A percentile compares a stretch with the other conserved stretches of the same genome.
Evolutionary conservation across 1,284 basidiomycete species (phyloP).

Genomic region (Trichosporon sp.): DNA sequence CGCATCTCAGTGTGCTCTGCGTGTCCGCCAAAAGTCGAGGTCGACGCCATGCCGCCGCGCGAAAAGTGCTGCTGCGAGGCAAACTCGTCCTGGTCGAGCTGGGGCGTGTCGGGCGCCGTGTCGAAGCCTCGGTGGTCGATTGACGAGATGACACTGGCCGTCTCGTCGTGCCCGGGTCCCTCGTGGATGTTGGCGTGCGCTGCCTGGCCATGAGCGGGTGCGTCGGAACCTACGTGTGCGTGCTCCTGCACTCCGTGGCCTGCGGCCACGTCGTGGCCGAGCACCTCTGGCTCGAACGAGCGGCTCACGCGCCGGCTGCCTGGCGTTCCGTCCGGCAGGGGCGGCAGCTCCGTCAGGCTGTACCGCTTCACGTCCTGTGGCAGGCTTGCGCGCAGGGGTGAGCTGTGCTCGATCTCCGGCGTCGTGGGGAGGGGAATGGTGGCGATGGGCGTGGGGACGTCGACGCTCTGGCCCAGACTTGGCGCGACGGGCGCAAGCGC

Average conservation of each 20-base stretch:
- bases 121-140: neutral
- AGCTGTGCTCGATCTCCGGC: neutral
- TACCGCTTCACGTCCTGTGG: neutral
- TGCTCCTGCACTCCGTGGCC: too few species aligned
- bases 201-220: too few species aligned
- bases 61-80: neutral
- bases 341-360: conserved; percentile 1
- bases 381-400: neutral
- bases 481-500: neutral
- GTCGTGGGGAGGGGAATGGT: neutral
- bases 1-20: neutral
- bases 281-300: too few species aligned
- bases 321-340: neutral
- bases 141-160: neutral
- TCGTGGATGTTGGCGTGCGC: too few species aligned
- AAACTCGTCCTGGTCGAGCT: conserved; percentile 2
- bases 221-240: too few species aligned
- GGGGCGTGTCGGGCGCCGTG: conserved; percentile 2
- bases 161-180: too few species aligned
- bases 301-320: neutral
- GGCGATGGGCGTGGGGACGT: neutral
- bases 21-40: neutral
- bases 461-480: neutral
- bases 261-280: too few species aligned
- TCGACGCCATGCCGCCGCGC: neutral